phyloP scores from a whole-genome alignment of 495 filamentous ascomycete species.

The Oidiodendron maius region DNA sequence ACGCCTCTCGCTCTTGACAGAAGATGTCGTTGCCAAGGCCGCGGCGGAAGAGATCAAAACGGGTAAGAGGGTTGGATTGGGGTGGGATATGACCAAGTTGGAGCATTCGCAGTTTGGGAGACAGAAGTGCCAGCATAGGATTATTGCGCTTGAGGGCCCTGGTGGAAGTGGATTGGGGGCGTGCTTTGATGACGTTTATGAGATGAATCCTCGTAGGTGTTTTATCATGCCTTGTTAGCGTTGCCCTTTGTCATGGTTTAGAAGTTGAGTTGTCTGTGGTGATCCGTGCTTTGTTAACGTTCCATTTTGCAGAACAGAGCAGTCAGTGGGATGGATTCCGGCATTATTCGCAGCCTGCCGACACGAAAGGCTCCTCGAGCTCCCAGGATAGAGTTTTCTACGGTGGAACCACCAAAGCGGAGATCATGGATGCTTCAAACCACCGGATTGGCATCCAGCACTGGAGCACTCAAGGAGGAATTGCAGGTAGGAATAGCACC shows the following conservation, averaged over 20 bases:
- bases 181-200: constrained; percentile 23
- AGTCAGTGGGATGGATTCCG: constrained; percentile 71
- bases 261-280: neutral
- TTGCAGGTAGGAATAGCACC: constrained; percentile 25
- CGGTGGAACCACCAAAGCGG: constrained; percentile 18
- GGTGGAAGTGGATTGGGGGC: constrained; percentile 13
- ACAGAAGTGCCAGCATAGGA: constrained; percentile 33
- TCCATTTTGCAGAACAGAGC: constrained; percentile 24
- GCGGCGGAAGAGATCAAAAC: constrained; percentile 43
- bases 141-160: constrained; percentile 30
- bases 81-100: constrained; percentile 46
- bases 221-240: neutral
- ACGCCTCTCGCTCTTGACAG: constrained; percentile 51
- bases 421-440: constrained; percentile 19
- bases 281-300: neutral
- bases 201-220: constrained; percentile 23
- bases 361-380: constrained; percentile 3
- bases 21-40: constrained; percentile 42
- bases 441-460: constrained; percentile 30
- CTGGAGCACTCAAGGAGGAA: constrained; percentile 33
- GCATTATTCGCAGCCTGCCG: constrained; percentile 29
- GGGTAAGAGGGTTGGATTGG: constrained; percentile 44
- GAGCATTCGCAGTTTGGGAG: constrained; percentile 38
- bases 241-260: neutral
- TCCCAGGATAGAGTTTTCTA: constrained; percentile 29